A percentile compares a stretch with the other conserved stretches of the same genome.
Conservation (phyloP, 2,329 filamentous ascomycete species). For the Camillea tinctor region DNA sequence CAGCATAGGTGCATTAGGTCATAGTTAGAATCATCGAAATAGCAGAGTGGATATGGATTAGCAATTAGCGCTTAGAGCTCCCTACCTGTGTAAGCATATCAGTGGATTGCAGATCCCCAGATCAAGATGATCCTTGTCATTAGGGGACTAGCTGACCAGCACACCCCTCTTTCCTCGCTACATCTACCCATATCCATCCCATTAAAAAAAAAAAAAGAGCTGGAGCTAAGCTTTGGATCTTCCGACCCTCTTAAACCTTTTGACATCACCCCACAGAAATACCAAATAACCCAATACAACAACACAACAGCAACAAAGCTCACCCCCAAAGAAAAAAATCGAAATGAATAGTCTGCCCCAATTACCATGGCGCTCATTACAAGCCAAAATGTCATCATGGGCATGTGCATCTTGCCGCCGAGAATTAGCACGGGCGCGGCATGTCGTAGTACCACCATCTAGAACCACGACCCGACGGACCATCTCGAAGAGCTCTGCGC, state of each 20-base stretch:
- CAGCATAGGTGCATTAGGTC: background rate
- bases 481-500: conserved; percentile 27
- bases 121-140: background rate
- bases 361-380: conserved; percentile 34
- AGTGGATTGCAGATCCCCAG: background rate
- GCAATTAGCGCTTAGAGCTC: background rate
- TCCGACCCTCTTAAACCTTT: background rate
- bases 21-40: background rate
- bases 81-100: background rate
- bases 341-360: conserved; percentile 42
- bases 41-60: no score
- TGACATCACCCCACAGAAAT: background rate
- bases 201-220: background rate
- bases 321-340: conserved; percentile 3
- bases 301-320: background rate
- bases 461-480: conserved; percentile 18
- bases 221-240: background rate
- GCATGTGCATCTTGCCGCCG: conserved; percentile 32
- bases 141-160: background rate
- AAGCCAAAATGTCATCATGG: conserved; percentile 23
- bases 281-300: no score
- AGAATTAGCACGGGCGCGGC: conserved; percentile 19
- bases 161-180: no score
- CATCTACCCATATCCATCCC: no score
- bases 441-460: conserved; percentile 7